Evolutionary conservation across 2,329 filamentous ascomycete species (phyloP), one percentile per base, ranked within the genome.

Genomic region (Dissoconium aciculare): DNA sequence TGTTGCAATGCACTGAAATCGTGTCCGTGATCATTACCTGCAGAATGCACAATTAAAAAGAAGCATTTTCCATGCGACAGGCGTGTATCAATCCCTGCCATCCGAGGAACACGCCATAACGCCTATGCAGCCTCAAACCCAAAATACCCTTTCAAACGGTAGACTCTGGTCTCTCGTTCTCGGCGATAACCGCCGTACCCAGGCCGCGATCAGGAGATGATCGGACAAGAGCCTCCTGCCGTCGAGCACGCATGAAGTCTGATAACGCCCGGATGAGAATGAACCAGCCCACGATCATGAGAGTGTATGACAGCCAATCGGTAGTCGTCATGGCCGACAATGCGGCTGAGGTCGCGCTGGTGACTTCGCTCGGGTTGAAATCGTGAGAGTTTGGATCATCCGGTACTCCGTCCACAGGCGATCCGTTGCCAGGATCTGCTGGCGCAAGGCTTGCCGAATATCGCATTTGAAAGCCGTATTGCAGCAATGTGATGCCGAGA

Each of bases 211-310:
- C 85, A 0, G 89, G 89, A 52, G 83, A 93, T 53, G 92, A 85
- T 42, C 94, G 61, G 4, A 98, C 83, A 30, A 98, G 64, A 54
- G 89, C 81, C 60, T 98, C 89, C 52, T 95, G 89, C 49, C 83
- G 69, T 51, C 87, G 70, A 21, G 84, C 89, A 43, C 76, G 72
- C 39, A 95, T 59, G 52, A 89, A 98, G 53, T 95, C 85, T 46
- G 78, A 84, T 11, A 93, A 74, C n/a, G 84, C 77, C 56, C 85
- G 73, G 51, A 98, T 95, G 39, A 98, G 63, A 39, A 98, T 84
- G 51, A 95, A 95, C 89, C 89, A 98, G 4, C 89, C 89, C 2
- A 92, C 78, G 50, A 98, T 81, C 89, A 98, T 98, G 28, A 98
- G 59, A 11, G 80, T 64, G 48, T 95, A 98, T 8, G 84, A 81